A percentile compares a stretch with the other conserved stretches of the same genome.
phyloP scores from a whole-genome alignment of 2,329 filamentous ascomycete genomes.

The Colletotrichum sp. region DNA sequence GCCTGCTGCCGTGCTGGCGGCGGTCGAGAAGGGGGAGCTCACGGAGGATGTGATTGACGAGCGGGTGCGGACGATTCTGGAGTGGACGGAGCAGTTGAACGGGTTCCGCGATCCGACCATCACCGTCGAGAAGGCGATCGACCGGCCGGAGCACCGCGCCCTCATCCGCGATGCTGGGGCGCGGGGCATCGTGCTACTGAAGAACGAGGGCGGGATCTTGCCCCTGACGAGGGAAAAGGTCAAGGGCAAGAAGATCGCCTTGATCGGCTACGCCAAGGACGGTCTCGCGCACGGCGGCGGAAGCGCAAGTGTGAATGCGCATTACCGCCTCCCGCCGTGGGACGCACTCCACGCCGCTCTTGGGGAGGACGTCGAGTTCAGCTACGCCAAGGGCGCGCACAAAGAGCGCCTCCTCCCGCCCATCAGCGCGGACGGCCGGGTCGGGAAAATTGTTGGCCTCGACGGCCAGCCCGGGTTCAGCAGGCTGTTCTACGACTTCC shows the following conservation, averaged over 20 bases:
- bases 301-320: constrained; percentile 40
- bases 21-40: constrained; percentile 26
- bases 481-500: constrained; percentile 31
- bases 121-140: constrained; percentile 36
- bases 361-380: constrained; percentile 58
- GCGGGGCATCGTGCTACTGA: constrained; percentile 73
- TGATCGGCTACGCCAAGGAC: constrained; percentile 35
- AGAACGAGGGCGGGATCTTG: constrained; percentile 68
- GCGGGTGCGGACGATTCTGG: constrained; percentile 35
- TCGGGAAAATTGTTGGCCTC: constrained; percentile 32
- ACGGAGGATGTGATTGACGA: constrained; percentile 23
- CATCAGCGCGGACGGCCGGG: constrained; percentile 21
- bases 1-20: constrained; percentile 25
- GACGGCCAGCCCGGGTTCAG: constrained; percentile 38
- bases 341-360: constrained; percentile 60
- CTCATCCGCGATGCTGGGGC: constrained; percentile 60
- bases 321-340: constrained; percentile 56
- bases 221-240: constrained; percentile 53
- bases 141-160: constrained; percentile 58
- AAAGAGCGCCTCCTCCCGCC: constrained; percentile 26
- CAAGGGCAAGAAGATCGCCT: constrained; percentile 41
- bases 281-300: constrained; percentile 45
- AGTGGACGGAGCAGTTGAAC: constrained; percentile 31
- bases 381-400: constrained; percentile 28
- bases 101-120: constrained; percentile 37